Percentiles rank a stretch among this genome's conserved stretches.
Conservation (phyloP, 257 asterid species). For the Solanum pennellii region DNA sequence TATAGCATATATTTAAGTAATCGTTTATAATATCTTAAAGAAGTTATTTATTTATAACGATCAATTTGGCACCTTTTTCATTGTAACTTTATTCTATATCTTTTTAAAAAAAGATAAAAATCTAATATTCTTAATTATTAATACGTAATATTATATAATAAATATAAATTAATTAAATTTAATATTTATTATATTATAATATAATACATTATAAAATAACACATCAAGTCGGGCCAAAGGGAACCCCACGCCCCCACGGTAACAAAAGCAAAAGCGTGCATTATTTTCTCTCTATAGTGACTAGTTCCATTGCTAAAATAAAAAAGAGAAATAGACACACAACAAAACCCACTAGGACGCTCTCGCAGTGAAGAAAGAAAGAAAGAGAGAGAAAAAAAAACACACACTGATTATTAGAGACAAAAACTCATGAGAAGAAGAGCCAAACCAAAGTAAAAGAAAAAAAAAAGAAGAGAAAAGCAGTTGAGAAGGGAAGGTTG, state of each 20-base stretch:
- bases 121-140: no score
- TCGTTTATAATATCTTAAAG: no score
- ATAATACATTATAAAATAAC: no score
- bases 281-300: slow-evolving; percentile 5
- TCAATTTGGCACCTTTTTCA: no score
- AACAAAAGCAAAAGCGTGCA: neutral
- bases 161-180: no score
- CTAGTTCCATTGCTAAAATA: neutral
- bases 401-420: neutral
- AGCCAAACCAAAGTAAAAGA: neutral
- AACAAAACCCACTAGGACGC: neutral
- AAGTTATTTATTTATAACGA: no score
- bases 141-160: no score
- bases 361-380: neutral
- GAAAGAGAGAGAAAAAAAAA: neutral
- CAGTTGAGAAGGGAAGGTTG: slow-evolving; percentile 21
- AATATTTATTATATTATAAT: no score
- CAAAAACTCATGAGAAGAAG: slow-evolving; percentile 10
- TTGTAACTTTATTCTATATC: no score
- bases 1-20: no score
- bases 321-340: slow-evolving; percentile 23
- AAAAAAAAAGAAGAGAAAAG: neutral
- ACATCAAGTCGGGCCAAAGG: no score
- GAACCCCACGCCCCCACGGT: neutral
- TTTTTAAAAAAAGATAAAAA: no score